Conservation (phyloP, 108 stramenopile species). For the Nitzschia inconspicua region DNA sequence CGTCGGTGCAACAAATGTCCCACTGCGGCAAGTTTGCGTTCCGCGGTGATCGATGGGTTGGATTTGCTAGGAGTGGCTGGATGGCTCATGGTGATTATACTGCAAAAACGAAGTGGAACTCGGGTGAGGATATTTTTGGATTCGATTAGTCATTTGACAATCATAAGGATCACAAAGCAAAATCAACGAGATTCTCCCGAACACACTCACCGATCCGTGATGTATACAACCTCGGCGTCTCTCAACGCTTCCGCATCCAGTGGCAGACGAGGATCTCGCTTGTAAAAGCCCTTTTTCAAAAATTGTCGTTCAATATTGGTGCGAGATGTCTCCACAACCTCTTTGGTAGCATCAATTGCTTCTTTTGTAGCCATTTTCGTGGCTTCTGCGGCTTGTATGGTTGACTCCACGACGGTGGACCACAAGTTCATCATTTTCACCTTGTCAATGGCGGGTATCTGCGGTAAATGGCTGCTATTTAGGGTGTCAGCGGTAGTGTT, state of each 20-base stretch:
- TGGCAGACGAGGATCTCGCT: slow-evolving; percentile 54
- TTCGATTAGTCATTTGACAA: too few species aligned
- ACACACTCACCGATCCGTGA: slow-evolving; percentile 86
- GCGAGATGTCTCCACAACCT: slow-evolving; percentile 41
- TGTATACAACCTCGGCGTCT: slow-evolving; percentile 81
- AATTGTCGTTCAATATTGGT: slow-evolving; percentile 25
- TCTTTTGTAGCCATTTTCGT: slow-evolving; percentile 17
- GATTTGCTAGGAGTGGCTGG: slow-evolving; percentile 56
- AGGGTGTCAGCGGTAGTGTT: background rate
- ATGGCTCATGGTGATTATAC: slow-evolving; percentile 75
- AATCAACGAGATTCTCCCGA: too few species aligned
- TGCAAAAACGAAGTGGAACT: too few species aligned
- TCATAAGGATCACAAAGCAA: too few species aligned
- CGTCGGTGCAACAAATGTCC: slow-evolving; percentile 69
- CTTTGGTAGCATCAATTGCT: slow-evolving; percentile 17
- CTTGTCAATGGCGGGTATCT: background rate
- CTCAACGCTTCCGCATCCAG: slow-evolving; percentile 66
- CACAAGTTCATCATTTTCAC: slow-evolving; percentile 35
- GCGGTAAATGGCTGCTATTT: background rate
- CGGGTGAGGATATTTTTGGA: too few species aligned
- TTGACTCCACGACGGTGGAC: slow-evolving; percentile 37
- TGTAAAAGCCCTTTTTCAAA: slow-evolving; percentile 19
- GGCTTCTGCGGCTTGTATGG: slow-evolving; percentile 25
- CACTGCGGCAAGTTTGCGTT: slow-evolving; percentile 74
- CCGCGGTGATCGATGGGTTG: slow-evolving; percentile 60